Evolutionary conservation across 352 stramenopile species (phyloP).

Genomic region (Globisporangium mamillatum): DNA sequence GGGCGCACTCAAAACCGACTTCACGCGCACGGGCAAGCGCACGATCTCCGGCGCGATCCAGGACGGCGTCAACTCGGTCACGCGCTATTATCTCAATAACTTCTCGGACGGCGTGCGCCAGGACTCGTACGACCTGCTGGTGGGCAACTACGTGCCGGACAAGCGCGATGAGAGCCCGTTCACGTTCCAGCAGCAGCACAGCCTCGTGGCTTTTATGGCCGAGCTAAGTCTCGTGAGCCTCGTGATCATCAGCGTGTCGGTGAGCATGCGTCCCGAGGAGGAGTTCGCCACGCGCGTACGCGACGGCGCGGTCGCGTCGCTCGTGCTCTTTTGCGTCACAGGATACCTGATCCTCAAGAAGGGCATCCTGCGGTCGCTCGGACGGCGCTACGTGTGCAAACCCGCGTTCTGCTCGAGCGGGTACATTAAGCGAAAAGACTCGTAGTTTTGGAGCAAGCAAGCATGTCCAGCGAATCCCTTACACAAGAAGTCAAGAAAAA

Average conservation of each 20-base stretch:
- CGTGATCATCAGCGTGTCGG: slow-evolving; percentile 57
- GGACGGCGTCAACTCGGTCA: slow-evolving; percentile 94
- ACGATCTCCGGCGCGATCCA: slow-evolving; percentile 88
- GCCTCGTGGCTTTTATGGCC: slow-evolving; percentile 53
- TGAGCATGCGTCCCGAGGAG: slow-evolving; percentile 58
- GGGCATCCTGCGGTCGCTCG: slow-evolving; percentile 72
- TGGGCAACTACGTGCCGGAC: slow-evolving; percentile 74
- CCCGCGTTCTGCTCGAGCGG: slow-evolving; percentile 82
- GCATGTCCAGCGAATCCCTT: neutral
- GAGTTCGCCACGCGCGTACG: slow-evolving; percentile 58
- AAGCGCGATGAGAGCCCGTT: slow-evolving; percentile 80
- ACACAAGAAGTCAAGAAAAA: neutral
- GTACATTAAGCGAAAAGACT: slow-evolving; percentile 80
- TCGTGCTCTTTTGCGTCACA: slow-evolving; percentile 44
- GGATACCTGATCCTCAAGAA: slow-evolving; percentile 82
- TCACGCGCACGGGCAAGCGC: slow-evolving; percentile 93
- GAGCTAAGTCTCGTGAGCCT: slow-evolving; percentile 48
- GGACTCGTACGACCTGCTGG: slow-evolving; percentile 91
- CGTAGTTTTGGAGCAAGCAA: neutral
- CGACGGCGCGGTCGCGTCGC: slow-evolving; percentile 53
- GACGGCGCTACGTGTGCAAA: slow-evolving; percentile 82
- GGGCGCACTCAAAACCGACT: slow-evolving; percentile 93
- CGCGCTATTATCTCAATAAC: slow-evolving; percentile 96
- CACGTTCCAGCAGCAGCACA: slow-evolving; percentile 84
- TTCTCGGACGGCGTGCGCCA: slow-evolving; percentile 92